Base-by-base conservation (phyloP, 257 asterid species). In the Capsicum pubescens region DNA sequence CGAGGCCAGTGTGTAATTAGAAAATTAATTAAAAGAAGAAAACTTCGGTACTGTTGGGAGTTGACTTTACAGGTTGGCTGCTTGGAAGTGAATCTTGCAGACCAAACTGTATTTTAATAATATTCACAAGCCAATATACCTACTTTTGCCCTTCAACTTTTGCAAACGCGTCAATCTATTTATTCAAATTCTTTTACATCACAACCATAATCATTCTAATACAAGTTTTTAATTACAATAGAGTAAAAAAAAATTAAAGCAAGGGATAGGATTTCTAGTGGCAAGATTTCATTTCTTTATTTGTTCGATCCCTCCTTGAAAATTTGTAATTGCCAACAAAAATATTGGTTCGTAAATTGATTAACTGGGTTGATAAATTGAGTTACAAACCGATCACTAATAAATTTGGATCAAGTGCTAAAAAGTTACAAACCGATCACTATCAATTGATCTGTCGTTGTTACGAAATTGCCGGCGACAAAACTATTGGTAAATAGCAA, bases 1-100 rank as follows among this genome's bases (percentile, higher is more conserved):
- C n/a, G 26, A 21, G 64, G 66, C 8, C 46, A 80, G 48, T 21
- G n/a, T 13, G 32, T 66, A 66, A 68, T 32, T 52, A 21, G 57
- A 82, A 63, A 76, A 86, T 64, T 17, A 88, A 77, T 80, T 68
- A 87, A 83, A 80, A 89, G 87, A 87, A 81, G 84, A 87, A 88
- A 86, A 91, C 90, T 86, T 69, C 79, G 89, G 89, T 88, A 70
- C 86, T 84, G 94, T 88, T 92, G 91, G 91, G 94, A 82, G 93
- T 91, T 93, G 98, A 94, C 95, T 94, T 91, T 92, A 92, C 93
- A 90, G 93, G 87, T 90, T 87, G 90, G 71, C 39, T 82, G 90
- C 42, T 44, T 63, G 70, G 58, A 19, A 59, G 76, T 81, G 59
- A 59, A 81, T 81, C 84, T 61, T 60, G 84, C 70, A 81, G 76